Percentiles rank a stretch among this genome's conserved stretches.
Conservation (phyloP, 768 basidiomycete genomes). For the Macrolepiota fuliginosa region DNA sequence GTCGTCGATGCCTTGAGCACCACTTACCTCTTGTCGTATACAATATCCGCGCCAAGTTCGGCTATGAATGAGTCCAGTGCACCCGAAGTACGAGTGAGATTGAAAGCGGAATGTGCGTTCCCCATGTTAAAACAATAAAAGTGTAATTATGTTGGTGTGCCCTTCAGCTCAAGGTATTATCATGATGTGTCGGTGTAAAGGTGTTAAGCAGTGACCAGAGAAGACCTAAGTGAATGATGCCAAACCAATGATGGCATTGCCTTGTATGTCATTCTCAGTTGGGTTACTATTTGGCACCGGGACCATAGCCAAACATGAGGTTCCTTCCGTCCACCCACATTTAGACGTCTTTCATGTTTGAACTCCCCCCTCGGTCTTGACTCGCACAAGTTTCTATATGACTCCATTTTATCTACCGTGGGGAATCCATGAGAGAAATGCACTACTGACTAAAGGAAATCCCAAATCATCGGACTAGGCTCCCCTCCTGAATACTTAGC, state of each 20-base stretch:
- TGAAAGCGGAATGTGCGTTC: conserved; percentile 70
- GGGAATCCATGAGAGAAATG: too few relatives aligned
- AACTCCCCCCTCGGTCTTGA: not conserved
- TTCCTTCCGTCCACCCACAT: not conserved
- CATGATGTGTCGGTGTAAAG: not conserved
- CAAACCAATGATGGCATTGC: not conserved
- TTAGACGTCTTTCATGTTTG: not conserved
- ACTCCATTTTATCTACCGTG: not conserved
- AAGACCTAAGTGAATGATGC: not conserved
- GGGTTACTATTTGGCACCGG: not conserved
- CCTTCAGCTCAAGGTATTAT: not conserved
- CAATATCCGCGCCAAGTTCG: conserved; percentile 82
- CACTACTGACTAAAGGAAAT: too few relatives aligned
- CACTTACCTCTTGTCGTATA: conserved; percentile 87
- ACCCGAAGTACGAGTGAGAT: conserved; percentile 69
- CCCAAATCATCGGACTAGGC: too few relatives aligned
- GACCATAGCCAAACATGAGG: not conserved
- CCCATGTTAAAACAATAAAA: conserved; percentile 50
- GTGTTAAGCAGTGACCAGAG: not conserved
- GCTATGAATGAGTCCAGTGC: conserved; percentile 89
- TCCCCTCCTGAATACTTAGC: too few relatives aligned
- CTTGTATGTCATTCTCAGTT: conserved; percentile 2
- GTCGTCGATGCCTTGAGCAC: not conserved
- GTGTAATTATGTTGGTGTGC: not conserved
- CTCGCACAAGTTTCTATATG: not conserved